Conservation (phyloP, 192 early-diverging fungal species). For the Podila clonocystis region DNA sequence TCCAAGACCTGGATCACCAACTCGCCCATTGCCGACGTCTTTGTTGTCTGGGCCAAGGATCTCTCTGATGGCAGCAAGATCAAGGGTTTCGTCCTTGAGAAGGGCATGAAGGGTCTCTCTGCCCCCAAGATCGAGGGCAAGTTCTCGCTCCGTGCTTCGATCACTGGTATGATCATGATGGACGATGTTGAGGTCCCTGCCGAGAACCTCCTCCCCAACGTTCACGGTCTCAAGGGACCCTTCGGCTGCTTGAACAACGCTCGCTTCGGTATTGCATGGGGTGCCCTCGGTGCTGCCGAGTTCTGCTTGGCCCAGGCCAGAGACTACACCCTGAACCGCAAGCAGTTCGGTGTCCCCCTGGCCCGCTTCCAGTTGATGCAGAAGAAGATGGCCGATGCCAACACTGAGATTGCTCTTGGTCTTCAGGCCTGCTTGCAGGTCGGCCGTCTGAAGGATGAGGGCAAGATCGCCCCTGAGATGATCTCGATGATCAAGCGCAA, state of each 20-base stretch:
- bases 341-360: constrained; percentile 94
- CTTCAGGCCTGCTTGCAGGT: constrained; percentile 91
- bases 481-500: constrained; percentile 97
- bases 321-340: constrained; percentile 88
- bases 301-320: constrained; percentile 89
- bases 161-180: constrained; percentile 99
- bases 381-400: constrained; percentile 95
- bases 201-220: constrained; percentile 93
- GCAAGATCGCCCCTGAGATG: constrained; percentile 91
- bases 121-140: constrained; percentile 95
- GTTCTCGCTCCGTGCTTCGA: constrained; percentile 92
- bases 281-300: constrained; percentile 95
- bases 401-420: constrained; percentile 92
- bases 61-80: constrained; percentile 82
- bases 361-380: constrained; percentile 95
- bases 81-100: constrained; percentile 95
- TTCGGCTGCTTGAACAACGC: constrained; percentile 99
- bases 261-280: constrained; percentile 97
- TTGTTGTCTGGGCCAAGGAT: constrained; percentile 96
- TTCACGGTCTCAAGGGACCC: constrained; percentile 90
- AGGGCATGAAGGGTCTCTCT: constrained; percentile 91
- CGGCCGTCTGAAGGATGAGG: constrained; percentile 91
- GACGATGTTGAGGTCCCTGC: constrained; percentile 94
- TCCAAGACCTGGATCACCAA: constrained; percentile 99
- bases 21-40: constrained; percentile 96